Base-by-base conservation (phyloP, 768 basidiomycete genomes). In the Rubroboletus satanas region DNA sequence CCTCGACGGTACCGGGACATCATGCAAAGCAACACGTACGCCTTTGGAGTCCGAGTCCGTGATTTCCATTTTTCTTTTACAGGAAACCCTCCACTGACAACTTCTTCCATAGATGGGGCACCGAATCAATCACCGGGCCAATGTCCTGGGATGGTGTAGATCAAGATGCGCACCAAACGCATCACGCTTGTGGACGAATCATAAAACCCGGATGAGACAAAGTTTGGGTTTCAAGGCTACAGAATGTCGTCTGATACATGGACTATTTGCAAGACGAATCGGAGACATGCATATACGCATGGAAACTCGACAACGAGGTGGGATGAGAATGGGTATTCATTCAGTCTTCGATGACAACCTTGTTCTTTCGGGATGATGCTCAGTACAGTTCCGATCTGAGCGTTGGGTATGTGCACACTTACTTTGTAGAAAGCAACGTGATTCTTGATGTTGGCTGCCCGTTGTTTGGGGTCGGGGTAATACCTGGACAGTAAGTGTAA, bases 371-470 rank as follows among this genome's bases (percentile, higher is more conserved):
- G 36, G 29, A 52, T 4, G 39, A 45, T 6, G 21, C 5, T 57
- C 39, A 57, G 45, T 29, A 26, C 31, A 5, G 45, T 21, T 33
- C 44, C 23, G 31, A 38, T 33, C 49, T 5, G 15, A 33, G 32
- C 6, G n/a, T 26, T 3, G 31, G 12, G 37, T 15, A 18, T 7
- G 32, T 3, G 15, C 21, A 39, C n/a, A 21, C 63, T 66, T 54
- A 82, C 88, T 79, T 89, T 89, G 76, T 92, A 88, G 66, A 92
- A 90, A 0, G 89, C 90, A 21, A 90, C 75, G 63, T 84, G 82
- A 10, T 76, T 76, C 67, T 86, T 78, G 63, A 91, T 87, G 6
- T 79, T 65, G 45, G 80, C 74, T 0, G 88, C 89, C 57, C 26
- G 26, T 77, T 79, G 5, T 28, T 75, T 79, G 0, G 85, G 73